These are phyloP conservation scores for Aspergillus niger DNA, from an alignment of 2,329 filamentous ascomycete genomes.

Conservation along the genomic window DNA sequence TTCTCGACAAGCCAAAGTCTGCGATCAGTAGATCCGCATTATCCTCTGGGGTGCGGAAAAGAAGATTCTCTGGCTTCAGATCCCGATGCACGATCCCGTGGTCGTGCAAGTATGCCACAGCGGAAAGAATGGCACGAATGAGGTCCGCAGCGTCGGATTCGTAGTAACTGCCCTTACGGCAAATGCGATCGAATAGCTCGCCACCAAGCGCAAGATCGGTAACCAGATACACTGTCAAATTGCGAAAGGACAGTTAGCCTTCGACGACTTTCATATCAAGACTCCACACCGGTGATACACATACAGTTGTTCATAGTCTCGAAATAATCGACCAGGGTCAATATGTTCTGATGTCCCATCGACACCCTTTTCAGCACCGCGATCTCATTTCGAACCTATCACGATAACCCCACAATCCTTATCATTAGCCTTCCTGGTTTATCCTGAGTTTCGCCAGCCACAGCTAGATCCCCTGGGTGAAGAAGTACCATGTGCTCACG, in stretches of 20 bases:
- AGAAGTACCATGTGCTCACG: constrained; percentile 87
- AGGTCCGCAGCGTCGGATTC: constrained; percentile 95
- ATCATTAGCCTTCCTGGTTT: constrained; percentile 15
- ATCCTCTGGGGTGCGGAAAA: constrained; percentile 96
- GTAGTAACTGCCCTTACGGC: constrained; percentile 97
- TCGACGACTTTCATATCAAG: too few species aligned
- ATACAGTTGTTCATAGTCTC: constrained; percentile 97
- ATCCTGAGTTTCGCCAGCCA: constrained; percentile 3
- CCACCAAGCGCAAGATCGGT: constrained; percentile 95
- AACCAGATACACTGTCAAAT: constrained; percentile 76
- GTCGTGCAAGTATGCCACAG: constrained; percentile 97
- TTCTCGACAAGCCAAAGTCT: constrained; percentile 91
- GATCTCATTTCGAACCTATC: constrained; percentile 92
- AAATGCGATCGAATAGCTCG: constrained; percentile 97
- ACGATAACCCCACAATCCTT: constrained; percentile 8
- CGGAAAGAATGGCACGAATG: constrained; percentile 89
- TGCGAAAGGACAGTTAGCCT: constrained; percentile 18
- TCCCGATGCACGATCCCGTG: constrained; percentile 98
- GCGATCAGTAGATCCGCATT: constrained; percentile 96
- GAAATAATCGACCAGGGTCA: constrained; percentile 98
- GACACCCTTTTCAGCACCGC: constrained; percentile 97
- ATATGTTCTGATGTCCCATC: constrained; percentile 97
- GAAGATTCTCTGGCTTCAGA: constrained; percentile 93
- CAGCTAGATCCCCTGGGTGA: not conserved
- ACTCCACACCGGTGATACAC: constrained; percentile 22